These are phyloP conservation scores for Myriosclerotinia curreyana DNA, from an alignment of 2,329 filamentous ascomycete species.

Conservation along the genomic window DNA sequence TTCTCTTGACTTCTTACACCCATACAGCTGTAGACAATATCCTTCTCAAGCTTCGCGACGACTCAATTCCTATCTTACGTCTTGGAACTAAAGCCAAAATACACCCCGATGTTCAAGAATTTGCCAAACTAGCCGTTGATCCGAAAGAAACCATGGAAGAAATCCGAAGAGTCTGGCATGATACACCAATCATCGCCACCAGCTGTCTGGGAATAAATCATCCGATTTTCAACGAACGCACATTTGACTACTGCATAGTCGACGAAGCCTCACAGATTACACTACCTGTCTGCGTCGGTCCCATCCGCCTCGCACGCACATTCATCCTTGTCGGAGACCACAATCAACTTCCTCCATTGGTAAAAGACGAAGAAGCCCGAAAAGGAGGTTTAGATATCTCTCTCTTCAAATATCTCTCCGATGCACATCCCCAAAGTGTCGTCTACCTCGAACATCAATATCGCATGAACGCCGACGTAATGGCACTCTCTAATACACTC, in stretches of 20 bases:
- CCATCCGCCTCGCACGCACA: conserved; percentile 85
- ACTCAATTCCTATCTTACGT: conserved; percentile 76
- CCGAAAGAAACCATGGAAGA: conserved; percentile 77
- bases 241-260: conserved; percentile 97
- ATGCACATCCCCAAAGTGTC: conserved; percentile 81
- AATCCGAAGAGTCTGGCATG: conserved; percentile 78
- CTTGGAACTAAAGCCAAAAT: conserved; percentile 82
- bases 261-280: conserved; percentile 98
- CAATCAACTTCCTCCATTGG: conserved; percentile 89
- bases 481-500: conserved; percentile 86
- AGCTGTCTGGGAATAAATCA: conserved; percentile 93
- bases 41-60: conserved; percentile 79
- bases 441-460: conserved; percentile 95
- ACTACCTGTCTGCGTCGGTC: conserved; percentile 87
- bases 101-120: conserved; percentile 81
- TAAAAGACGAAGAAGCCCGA: conserved; percentile 85
- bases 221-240: conserved; percentile 78
- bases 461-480: conserved; percentile 96
- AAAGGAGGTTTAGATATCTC: conserved; percentile 86
- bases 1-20: conserved; percentile 91
- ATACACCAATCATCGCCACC: conserved; percentile 85
- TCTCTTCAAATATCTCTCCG: conserved; percentile 89
- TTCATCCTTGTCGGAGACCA: conserved; percentile 97
- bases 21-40: conserved; percentile 99
- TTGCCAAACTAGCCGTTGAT: conserved; percentile 73